These are phyloP conservation scores for Globisporangium viniferum DNA, from an alignment of 352 stramenopile genomes.

Conservation along the genomic window DNA sequence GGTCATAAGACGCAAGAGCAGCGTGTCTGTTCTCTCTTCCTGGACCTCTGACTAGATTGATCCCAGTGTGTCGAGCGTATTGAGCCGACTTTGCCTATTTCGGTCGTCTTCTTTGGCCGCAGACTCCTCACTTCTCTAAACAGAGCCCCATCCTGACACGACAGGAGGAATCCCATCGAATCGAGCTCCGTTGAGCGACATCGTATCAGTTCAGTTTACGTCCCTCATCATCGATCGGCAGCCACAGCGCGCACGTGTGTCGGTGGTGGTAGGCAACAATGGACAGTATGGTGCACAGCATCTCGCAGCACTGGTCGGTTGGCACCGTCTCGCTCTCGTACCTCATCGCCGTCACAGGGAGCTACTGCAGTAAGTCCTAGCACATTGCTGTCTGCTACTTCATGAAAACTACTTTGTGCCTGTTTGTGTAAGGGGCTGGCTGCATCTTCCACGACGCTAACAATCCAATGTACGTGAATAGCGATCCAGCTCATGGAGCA, in stretches of 20 bases:
- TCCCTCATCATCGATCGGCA: background rate
- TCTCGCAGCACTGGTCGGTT: conserved; percentile 44
- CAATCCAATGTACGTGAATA: conserved; percentile 9
- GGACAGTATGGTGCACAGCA: conserved; percentile 6
- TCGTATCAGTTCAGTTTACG: background rate
- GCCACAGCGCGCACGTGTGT: too few relatives aligned
- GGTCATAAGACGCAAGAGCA: background rate
- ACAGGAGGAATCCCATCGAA: background rate
- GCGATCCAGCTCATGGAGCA: conserved; percentile 75
- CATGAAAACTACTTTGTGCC: background rate
- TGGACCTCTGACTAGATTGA: background rate
- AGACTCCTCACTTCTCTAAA: background rate
- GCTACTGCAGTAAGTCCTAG: conserved; percentile 51
- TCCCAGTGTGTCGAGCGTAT: background rate
- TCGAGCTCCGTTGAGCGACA: background rate
- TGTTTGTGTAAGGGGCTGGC: background rate
- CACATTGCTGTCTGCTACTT: too few relatives aligned
- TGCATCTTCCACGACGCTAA: background rate
- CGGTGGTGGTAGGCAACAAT: background rate
- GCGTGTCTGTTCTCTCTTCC: background rate
- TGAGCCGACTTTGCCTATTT: background rate
- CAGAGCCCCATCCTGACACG: background rate
- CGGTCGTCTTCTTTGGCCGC: background rate
- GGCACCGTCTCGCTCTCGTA: conserved; percentile 47
- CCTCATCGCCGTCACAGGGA: conserved; percentile 53